A percentile compares a stretch with the other conserved stretches of the same genome.
These are phyloP conservation scores for Pharnaceum exiguum DNA, from an alignment of 148 eudicot genomes.

Conservation along the genomic window DNA sequence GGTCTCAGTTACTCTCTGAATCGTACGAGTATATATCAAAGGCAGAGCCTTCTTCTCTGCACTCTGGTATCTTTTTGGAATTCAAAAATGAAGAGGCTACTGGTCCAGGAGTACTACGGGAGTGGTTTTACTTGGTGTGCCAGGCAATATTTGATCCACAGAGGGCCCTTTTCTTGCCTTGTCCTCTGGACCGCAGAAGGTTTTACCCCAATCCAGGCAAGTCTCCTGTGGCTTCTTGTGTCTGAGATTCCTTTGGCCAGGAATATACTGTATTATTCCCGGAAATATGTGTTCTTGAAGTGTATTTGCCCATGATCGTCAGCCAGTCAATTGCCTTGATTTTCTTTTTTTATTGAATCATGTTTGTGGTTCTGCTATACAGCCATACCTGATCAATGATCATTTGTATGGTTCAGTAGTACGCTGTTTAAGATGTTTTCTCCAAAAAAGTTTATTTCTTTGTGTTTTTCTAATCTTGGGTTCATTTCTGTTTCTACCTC, in stretches of 20 bases:
- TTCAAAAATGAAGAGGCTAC: conserved; percentile 94
- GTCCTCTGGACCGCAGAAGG: conserved; percentile 83
- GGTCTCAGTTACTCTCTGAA: conserved; percentile 73
- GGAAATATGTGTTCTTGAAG: too few species aligned
- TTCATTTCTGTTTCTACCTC: too few species aligned
- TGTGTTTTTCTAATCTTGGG: too few species aligned
- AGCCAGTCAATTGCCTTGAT: too few species aligned
- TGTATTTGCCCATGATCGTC: too few species aligned
- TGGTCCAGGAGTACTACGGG: conserved; percentile 90
- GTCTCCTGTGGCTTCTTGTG: conserved; percentile 1
- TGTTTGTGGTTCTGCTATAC: too few species aligned
- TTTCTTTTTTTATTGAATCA: too few species aligned
- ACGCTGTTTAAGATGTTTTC: too few species aligned
- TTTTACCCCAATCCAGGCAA: conserved; percentile 90
- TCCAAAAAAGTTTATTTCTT: too few species aligned
- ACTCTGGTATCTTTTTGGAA: conserved; percentile 71
- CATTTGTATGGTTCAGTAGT: too few species aligned
- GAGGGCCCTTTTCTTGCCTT: conserved; percentile 76
- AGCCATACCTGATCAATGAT: too few species aligned
- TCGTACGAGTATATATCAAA: conserved; percentile 72
- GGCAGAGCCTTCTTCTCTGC: conserved; percentile 52
- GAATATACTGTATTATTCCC: too few species aligned
- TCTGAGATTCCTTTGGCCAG: background rate
- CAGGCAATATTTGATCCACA: conserved; percentile 80
- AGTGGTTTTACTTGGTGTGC: conserved; percentile 89